Evolutionary conservation across 257 asterid species (phyloP).

Genomic region (Verbascum thapsus): DNA sequence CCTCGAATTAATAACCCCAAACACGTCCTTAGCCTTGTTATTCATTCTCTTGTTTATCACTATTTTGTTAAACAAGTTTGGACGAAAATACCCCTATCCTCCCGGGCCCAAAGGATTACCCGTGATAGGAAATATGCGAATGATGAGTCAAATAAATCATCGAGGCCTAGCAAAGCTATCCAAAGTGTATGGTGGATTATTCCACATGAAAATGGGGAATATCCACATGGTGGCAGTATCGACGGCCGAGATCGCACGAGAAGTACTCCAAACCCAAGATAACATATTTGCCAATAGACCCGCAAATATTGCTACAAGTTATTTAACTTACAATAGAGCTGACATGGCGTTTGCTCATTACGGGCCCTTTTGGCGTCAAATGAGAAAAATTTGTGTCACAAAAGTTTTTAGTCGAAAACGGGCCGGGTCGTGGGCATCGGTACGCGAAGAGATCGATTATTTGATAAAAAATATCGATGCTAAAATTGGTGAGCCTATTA

Average conservation of each 20-base stretch:
- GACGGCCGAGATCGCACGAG: slow-evolving; percentile 66
- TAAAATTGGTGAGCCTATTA: slow-evolving; percentile 24
- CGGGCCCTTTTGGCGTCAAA: slow-evolving; percentile 90
- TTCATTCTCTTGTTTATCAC: slow-evolving; percentile 16
- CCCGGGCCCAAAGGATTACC: slow-evolving; percentile 81
- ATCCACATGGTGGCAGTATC: slow-evolving; percentile 67
- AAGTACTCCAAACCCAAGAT: slow-evolving; percentile 78
- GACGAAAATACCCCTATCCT: slow-evolving; percentile 35
- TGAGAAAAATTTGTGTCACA: slow-evolving; percentile 75
- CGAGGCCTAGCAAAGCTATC: slow-evolving; percentile 71
- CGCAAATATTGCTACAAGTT: slow-evolving; percentile 60
- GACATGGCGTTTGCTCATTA: slow-evolving; percentile 90
- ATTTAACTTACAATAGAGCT: slow-evolving; percentile 67
- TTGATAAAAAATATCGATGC: slow-evolving; percentile 26
- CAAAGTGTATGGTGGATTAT: slow-evolving; percentile 64
- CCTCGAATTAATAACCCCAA: slow-evolving; percentile 17
- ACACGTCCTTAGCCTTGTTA: slow-evolving; percentile 23
- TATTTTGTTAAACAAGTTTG: neutral
- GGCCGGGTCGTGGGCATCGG: slow-evolving; percentile 87
- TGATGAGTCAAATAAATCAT: slow-evolving; percentile 62
- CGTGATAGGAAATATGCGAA: slow-evolving; percentile 62
- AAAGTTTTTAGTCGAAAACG: slow-evolving; percentile 75
- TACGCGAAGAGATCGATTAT: slow-evolving; percentile 57
- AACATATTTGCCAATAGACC: slow-evolving; percentile 77
- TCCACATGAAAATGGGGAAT: slow-evolving; percentile 59